Evolutionary conservation across 1,139 yeast species (phyloP).

Genomic region (Magnusiomyces suaveolens): DNA sequence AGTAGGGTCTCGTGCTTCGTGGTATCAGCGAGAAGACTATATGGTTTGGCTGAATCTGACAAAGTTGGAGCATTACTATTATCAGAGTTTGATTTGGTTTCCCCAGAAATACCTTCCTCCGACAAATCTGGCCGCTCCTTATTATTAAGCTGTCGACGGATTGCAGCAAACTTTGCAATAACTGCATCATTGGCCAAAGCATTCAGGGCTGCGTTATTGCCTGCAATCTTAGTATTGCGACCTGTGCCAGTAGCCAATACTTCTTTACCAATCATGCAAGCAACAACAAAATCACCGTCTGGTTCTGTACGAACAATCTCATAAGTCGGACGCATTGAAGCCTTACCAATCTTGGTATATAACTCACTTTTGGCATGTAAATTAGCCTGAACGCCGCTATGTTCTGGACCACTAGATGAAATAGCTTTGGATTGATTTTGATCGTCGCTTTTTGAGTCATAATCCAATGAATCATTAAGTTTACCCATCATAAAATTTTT

Average conservation of each 20-base stretch:
- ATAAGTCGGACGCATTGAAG: conserved; percentile 58
- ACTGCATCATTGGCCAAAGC: conserved; percentile 51
- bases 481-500: not conserved
- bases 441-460: not conserved
- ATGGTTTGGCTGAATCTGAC: no score
- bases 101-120: not conserved
- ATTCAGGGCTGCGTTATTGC: conserved; percentile 62
- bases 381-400: not conserved
- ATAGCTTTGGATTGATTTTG: conserved; percentile 17
- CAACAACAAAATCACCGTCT: conserved; percentile 53
- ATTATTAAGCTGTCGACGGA: conserved; percentile 36
- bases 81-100: not conserved
- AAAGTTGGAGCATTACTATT: not conserved
- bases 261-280: conserved; percentile 50
- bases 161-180: conserved; percentile 54
- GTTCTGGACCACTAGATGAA: conserved; percentile 34
- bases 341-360: conserved; percentile 72
- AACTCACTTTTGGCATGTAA: conserved; percentile 62
- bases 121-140: not conserved
- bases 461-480: not conserved
- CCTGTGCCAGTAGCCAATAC: conserved; percentile 53
- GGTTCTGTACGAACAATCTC: conserved; percentile 45
- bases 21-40: no score
- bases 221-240: conserved; percentile 51
- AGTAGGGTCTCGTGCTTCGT: no score